These are phyloP conservation scores for Dryadomyces sulphureus DNA, from an alignment of 2,329 filamentous ascomycete species.

Conservation along the genomic window DNA sequence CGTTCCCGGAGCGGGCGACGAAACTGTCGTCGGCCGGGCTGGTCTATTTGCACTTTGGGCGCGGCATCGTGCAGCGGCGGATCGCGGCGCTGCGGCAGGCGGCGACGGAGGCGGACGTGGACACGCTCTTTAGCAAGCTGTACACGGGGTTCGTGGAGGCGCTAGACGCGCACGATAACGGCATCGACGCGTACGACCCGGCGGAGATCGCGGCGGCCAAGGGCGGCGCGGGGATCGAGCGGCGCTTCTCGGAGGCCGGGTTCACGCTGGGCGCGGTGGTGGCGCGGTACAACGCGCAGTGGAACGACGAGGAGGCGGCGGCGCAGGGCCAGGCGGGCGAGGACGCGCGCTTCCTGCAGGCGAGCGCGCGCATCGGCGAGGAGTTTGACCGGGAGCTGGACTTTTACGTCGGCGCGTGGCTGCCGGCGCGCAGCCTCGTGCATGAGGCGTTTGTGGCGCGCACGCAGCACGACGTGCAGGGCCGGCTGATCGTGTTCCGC, in stretches of 20 bases:
- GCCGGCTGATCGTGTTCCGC: slow-evolving; percentile 67
- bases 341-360: slow-evolving; percentile 63
- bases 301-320: slow-evolving; percentile 53
- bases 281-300: slow-evolving; percentile 61
- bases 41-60: slow-evolving; percentile 92
- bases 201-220: slow-evolving; percentile 39
- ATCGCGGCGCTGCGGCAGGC: slow-evolving; percentile 21
- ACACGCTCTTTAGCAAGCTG: slow-evolving; percentile 70
- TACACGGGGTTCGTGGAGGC: slow-evolving; percentile 93
- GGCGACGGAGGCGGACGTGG: slow-evolving; percentile 40
- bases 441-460: slow-evolving; percentile 60
- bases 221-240: slow-evolving; percentile 49
- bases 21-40: slow-evolving; percentile 90
- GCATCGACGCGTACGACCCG: slow-evolving; percentile 69
- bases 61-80: slow-evolving; percentile 59
- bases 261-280: slow-evolving; percentile 80
- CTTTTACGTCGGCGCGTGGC: slow-evolving; percentile 63
- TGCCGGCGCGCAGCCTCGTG: slow-evolving; percentile 63
- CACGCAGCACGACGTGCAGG: slow-evolving; percentile 40
- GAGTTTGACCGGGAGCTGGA: slow-evolving; percentile 73
- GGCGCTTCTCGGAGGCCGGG: slow-evolving; percentile 69
- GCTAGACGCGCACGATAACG: slow-evolving; percentile 95
- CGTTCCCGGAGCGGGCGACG: slow-evolving; percentile 69
- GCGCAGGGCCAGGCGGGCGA: slow-evolving; percentile 55
- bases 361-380: slow-evolving; percentile 73